These are phyloP conservation scores for Mycena albidolilacea DNA, from an alignment of 768 basidiomycete genomes.

Conservation along the genomic window DNA sequence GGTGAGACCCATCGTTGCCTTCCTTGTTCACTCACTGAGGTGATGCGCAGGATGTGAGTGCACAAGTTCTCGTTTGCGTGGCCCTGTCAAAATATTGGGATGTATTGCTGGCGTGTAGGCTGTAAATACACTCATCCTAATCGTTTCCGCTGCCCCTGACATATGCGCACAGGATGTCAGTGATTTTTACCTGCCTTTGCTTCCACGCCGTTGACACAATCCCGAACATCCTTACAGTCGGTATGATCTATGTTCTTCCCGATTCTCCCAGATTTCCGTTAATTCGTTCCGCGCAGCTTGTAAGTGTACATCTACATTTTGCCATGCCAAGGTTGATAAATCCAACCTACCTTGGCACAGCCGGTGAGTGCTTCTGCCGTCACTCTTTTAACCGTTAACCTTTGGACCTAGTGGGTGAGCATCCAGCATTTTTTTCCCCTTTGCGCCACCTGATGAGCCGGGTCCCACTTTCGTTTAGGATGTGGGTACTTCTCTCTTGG, in stretches of 20 bases:
- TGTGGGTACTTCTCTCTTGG: neutral
- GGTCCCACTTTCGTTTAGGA: neutral
- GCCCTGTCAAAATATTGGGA: neutral
- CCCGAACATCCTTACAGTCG: neutral
- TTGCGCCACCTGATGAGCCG: neutral
- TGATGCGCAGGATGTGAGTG: neutral
- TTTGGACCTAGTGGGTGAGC: neutral
- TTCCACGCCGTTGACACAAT: neutral
- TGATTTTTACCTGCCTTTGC: neutral
- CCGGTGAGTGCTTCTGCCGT: neutral
- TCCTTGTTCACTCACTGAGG: neutral
- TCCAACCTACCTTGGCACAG: neutral
- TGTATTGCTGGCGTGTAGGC: neutral
- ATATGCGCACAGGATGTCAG: neutral
- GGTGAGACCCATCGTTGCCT: neutral
- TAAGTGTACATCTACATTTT: neutral
- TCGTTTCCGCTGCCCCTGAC: neutral
- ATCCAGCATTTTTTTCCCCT: neutral
- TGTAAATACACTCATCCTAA: neutral
- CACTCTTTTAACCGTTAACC: neutral
- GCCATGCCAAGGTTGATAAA: neutral
- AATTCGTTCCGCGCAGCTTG: neutral
- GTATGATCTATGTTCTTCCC: neutral
- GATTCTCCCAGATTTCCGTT: neutral
- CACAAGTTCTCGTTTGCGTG: neutral